Conservation (phyloP, 2,329 filamentous ascomycete species). For the Aureobasidium sp. region DNA sequence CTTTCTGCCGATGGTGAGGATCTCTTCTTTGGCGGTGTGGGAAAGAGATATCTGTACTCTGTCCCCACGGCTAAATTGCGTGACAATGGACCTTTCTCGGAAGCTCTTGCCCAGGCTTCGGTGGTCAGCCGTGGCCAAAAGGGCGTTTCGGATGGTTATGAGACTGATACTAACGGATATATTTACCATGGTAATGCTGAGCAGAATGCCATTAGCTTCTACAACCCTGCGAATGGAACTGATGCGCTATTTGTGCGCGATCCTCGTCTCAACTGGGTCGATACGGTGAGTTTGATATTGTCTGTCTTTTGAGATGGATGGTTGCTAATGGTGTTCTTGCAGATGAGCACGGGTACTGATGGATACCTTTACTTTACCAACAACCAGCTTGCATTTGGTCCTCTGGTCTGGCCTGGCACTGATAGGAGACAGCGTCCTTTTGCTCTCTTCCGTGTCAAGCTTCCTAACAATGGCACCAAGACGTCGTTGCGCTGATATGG, state of each 20-base stretch:
- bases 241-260: conserved; percentile 40
- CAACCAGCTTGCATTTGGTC: conserved; percentile 41
- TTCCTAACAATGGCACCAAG: conserved; percentile 39
- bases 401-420: conserved; percentile 34
- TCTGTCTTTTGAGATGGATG: too few relatives aligned
- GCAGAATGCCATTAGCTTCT: conserved; percentile 42
- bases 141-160: conserved; percentile 46
- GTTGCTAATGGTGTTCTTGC: not conserved
- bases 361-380: conserved; percentile 49
- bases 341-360: conserved; percentile 30
- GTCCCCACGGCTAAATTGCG: conserved; percentile 40
- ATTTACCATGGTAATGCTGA: conserved; percentile 47
- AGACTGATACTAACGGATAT: conserved; percentile 44
- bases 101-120: conserved; percentile 39
- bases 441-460: conserved; percentile 35
- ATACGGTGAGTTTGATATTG: conserved; percentile 30
- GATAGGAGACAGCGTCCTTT: conserved; percentile 40
- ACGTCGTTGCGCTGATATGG: not conserved
- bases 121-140: conserved; percentile 41
- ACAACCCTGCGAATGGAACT: conserved; percentile 40
- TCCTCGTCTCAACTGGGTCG: conserved; percentile 43
- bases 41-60: conserved; percentile 39
- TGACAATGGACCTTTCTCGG: conserved; percentile 32
- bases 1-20: conserved; percentile 43
- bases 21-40: conserved; percentile 42